Evolutionary conservation across 805 yeast genomes (phyloP).

Genomic region (Priceomyces fermenticarens): DNA sequence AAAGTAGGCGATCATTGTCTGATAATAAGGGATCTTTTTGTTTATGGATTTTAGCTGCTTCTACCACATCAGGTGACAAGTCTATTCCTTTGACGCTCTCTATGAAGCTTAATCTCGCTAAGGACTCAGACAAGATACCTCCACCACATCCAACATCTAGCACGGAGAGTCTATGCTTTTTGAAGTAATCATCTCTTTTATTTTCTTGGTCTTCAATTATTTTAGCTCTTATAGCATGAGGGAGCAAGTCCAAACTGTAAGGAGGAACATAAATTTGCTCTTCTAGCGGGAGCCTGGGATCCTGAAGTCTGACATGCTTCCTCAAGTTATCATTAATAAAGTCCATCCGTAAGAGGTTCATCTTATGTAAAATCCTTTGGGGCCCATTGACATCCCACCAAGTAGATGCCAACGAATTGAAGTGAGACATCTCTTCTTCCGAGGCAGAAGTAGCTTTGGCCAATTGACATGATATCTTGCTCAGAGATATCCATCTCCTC

Average conservation of each 20-base stretch:
- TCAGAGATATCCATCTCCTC: too few species aligned
- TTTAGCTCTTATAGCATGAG: conserved; percentile 46
- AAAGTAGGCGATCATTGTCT: conserved; percentile 40
- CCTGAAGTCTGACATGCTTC: conserved; percentile 41
- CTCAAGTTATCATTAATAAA: conserved; percentile 67
- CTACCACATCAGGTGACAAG: conserved; percentile 75
- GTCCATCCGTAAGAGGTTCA: conserved; percentile 89
- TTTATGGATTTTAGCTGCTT: conserved; percentile 73
- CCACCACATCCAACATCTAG: conserved; percentile 98
- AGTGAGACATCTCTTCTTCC: conserved; percentile 71
- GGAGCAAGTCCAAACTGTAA: conserved; percentile 65
- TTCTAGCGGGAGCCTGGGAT: conserved; percentile 18
- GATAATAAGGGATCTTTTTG: conserved; percentile 60
- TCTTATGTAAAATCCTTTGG: conserved; percentile 88
- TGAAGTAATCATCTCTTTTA: conserved; percentile 37
- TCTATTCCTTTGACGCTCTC: conserved; percentile 76
- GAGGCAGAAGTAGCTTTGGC: conserved; percentile 39
- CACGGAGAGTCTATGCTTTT: conserved; percentile 43
- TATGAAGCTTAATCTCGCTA: conserved; percentile 72
- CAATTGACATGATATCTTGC: background rate
- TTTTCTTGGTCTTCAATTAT: conserved; percentile 51
- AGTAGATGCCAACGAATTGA: conserved; percentile 80
- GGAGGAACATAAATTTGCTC: conserved; percentile 74
- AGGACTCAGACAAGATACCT: conserved; percentile 84
- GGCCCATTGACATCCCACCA: conserved; percentile 99